phyloP scores from a whole-genome alignment of 371 early-diverging fungal species.

The Lichtheimia ramosa region DNA sequence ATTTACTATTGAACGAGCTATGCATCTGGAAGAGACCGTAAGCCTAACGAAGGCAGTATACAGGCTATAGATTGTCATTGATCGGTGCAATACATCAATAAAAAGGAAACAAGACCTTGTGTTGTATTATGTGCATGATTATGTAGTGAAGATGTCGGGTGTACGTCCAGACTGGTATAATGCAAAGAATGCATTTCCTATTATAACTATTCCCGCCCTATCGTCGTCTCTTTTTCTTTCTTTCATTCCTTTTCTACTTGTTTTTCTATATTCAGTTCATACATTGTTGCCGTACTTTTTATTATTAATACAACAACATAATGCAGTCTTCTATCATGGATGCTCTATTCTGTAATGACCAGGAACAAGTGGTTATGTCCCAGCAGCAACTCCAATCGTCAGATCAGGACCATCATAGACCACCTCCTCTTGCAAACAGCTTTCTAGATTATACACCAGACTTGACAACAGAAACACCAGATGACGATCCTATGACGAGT shows the following conservation, averaged over 20 bases:
- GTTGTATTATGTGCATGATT: too few relatives aligned
- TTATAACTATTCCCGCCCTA: neutral
- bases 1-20: constrained; percentile 51
- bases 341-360: neutral
- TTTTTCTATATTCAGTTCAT: neutral
- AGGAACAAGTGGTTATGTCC: neutral
- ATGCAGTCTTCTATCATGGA: constrained; percentile 1
- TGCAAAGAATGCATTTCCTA: constrained; percentile 7
- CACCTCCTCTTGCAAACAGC: neutral
- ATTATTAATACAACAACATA: neutral
- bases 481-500: constrained; percentile 15
- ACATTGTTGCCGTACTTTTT: too few relatives aligned
- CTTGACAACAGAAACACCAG: constrained; percentile 14
- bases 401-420: too few relatives aligned
- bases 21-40: constrained; percentile 20
- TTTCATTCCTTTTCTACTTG: neutral
- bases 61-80: neutral
- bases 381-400: too few relatives aligned
- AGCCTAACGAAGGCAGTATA: neutral
- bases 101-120: too few relatives aligned
- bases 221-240: neutral
- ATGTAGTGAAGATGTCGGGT: too few relatives aligned
- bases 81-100: neutral
- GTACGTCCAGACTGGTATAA: neutral
- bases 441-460: constrained; percentile 19